These are phyloP conservation scores for Fusarium sacchari DNA, from an alignment of 2,329 filamentous ascomycete genomes.

Conservation along the genomic window DNA sequence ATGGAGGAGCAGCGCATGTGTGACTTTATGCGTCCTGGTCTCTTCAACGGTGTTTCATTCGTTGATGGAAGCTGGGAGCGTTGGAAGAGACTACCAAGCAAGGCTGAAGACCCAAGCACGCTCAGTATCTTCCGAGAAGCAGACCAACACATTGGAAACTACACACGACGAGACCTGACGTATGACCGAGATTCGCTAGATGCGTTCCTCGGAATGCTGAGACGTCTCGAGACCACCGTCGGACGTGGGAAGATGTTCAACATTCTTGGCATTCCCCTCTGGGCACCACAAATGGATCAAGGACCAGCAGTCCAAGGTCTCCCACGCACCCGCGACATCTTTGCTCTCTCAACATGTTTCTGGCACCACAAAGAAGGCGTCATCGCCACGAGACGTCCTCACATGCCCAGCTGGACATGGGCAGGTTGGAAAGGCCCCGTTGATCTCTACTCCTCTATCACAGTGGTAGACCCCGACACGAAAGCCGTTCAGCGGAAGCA, in stretches of 20 bases:
- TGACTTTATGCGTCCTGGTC: slow-evolving; percentile 49
- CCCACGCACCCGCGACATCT: slow-evolving; percentile 47
- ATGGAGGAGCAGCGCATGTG: slow-evolving; percentile 48
- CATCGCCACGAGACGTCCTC: slow-evolving; percentile 41
- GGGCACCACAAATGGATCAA: slow-evolving; percentile 38
- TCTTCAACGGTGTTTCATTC: slow-evolving; percentile 50
- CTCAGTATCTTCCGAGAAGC: slow-evolving; percentile 50
- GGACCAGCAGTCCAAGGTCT: slow-evolving; percentile 22
- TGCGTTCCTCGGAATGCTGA: slow-evolving; percentile 47
- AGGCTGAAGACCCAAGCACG: slow-evolving; percentile 46
- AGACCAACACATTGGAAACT: slow-evolving; percentile 49
- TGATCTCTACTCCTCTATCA: slow-evolving; percentile 48
- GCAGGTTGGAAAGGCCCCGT: slow-evolving; percentile 50
- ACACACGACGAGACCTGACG: slow-evolving; percentile 44
- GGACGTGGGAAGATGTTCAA: slow-evolving; percentile 46
- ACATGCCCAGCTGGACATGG: slow-evolving; percentile 52
- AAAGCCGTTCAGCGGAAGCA: slow-evolving; percentile 45
- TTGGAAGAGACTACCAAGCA: slow-evolving; percentile 47
- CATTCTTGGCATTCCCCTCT: slow-evolving; percentile 48
- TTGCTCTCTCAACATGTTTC: slow-evolving; percentile 49
- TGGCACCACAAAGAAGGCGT: slow-evolving; percentile 49
- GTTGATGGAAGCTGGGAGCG: slow-evolving; percentile 50
- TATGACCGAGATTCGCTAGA: slow-evolving; percentile 49
- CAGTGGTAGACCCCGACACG: slow-evolving; percentile 46
- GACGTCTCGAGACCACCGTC: slow-evolving; percentile 45